A percentile compares a stretch with the other conserved stretches of the same genome.
Conservation (phyloP, 2,329 filamentous ascomycete species). For the Cryphonectria nitschkei region DNA sequence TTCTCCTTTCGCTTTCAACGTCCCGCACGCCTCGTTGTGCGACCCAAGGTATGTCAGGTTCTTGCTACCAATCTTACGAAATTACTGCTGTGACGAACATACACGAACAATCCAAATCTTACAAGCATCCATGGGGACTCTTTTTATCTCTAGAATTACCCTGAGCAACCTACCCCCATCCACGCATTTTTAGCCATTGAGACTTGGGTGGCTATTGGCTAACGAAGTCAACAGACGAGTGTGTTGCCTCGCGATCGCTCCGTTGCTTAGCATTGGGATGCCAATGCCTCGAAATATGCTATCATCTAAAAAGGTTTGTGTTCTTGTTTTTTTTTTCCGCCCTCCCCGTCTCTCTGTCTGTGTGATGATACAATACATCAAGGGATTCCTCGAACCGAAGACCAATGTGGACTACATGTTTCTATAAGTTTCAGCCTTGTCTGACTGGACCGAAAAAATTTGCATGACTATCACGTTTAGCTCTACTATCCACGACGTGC, state of each 20-base stretch:
- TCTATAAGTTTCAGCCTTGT: slow-evolving; percentile 70
- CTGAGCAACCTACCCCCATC: slow-evolving; percentile 52
- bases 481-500: slow-evolving; percentile 36
- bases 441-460: slow-evolving; percentile 52
- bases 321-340: slow-evolving; percentile 22
- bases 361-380: slow-evolving; percentile 65
- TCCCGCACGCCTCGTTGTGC: slow-evolving; percentile 19
- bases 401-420: slow-evolving; percentile 63
- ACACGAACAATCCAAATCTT: slow-evolving; percentile 67
- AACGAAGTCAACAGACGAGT: slow-evolving; percentile 16
- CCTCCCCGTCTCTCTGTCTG: slow-evolving; percentile 37
- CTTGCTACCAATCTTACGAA: slow-evolving; percentile 16
- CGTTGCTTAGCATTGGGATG: background rate
- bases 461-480: slow-evolving; percentile 32
- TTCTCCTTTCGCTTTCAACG: background rate
- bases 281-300: background rate
- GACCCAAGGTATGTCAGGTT: slow-evolving; percentile 36
- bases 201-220: slow-evolving; percentile 9
- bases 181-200: slow-evolving; percentile 14
- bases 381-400: slow-evolving; percentile 73
- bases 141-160: slow-evolving; percentile 56
- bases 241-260: slow-evolving; percentile 16
- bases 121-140: slow-evolving; percentile 59
- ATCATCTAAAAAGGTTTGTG: slow-evolving; percentile 54
- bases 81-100: slow-evolving; percentile 48